Conservation (phyloP, 225 moss, liverwort and hornwort genomes). For the Physcomitrium patens region DNA sequence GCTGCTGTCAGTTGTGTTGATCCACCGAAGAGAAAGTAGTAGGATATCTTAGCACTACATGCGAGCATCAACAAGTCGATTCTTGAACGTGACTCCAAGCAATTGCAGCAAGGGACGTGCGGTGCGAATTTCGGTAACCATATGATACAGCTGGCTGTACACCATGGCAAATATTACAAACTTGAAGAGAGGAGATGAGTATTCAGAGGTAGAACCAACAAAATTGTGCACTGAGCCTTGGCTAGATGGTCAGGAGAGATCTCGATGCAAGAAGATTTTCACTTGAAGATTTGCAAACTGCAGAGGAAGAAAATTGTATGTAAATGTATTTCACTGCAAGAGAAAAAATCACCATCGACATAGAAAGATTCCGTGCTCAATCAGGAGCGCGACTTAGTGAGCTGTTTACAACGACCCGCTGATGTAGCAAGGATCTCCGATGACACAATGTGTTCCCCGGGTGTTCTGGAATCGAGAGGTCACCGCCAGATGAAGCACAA, state of each 20-base stretch:
- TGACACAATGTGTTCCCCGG: conserved; percentile 23
- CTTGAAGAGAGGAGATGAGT: conserved; percentile 10
- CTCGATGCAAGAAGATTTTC: too few species aligned
- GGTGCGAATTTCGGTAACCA: not conserved
- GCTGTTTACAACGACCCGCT: not conserved
- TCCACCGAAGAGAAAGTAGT: not conserved
- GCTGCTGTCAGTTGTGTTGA: not conserved
- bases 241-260: too few species aligned
- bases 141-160: not conserved
- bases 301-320: too few species aligned
- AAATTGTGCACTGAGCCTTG: not conserved
- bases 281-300: too few species aligned
- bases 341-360: too few species aligned
- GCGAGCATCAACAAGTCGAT: not conserved
- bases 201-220: not conserved
- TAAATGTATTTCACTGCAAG: too few species aligned
- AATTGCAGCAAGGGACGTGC: not conserved
- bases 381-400: too few species aligned
- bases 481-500: conserved; percentile 31
- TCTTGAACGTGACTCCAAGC: not conserved
- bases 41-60: not conserved
- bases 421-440: not conserved
- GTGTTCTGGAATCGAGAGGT: conserved; percentile 36
- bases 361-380: too few species aligned
- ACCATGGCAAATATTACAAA: not conserved